Evolutionary conservation across 345 rosid species (phyloP), one percentile per base, ranked within the genome.

Genomic region (Rubroshorea leprosula): DNA sequence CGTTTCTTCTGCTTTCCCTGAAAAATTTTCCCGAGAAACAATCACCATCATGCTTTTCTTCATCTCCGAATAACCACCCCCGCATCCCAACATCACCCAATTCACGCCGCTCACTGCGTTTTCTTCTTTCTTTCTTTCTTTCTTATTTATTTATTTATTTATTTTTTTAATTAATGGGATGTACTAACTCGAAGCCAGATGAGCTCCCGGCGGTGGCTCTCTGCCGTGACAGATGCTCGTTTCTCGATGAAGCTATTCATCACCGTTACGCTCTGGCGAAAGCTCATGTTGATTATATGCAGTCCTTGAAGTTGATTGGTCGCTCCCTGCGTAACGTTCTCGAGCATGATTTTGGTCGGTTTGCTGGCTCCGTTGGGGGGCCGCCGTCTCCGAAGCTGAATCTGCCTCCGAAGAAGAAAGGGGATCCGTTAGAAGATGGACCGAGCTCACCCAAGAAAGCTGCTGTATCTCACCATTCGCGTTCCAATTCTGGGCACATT

Each of bases 201-300:
- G 99, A 94, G 72, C 90, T 85, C 5, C 97, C 95, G 46, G 99
- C 96, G 51, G 97, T 94, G 50, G 81, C 86, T 17, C 81, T 94
- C 5, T 94, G 99, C 80, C 85, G 95, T 5, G 78, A 87, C 6
- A 82, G 99, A 11, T 90, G 95, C 57, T 6, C 19, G 56, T 90
- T 68, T 62, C 73, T 94, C 14, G 85, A 83, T 38, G 79, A 80
- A 5, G 99, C 96, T 7, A 78, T 90, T 51, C 75, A 27, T 0
- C 95, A 79, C 49, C 88, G 99, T 17, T 81, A 73, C 68, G 75
- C 74, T 18, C 69, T 94, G n/a, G 84, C 99, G 17, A 80, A 94
- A 17, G 77, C 95, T 39, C 99, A 94, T 64, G 19, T 66, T 14
- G 77, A 77, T 13, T 94, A 94, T 49, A 69, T 81, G 7, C 60